Evolutionary conservation across 75 land plant species (phyloP), one percentile per base, ranked within the genome.

Genomic region (Cunninghamia lanceolata): DNA sequence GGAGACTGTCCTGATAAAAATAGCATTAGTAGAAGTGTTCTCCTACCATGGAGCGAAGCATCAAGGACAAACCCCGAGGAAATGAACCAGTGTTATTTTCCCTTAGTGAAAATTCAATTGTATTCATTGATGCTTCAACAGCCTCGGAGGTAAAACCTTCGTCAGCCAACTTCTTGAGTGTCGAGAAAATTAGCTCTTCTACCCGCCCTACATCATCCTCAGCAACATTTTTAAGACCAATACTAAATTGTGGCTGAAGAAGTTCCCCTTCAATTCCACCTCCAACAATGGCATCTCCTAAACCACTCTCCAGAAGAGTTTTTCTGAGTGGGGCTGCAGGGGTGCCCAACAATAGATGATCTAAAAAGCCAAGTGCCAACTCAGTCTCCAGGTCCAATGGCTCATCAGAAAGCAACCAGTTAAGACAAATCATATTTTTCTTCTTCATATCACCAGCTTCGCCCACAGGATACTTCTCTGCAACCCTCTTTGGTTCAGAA

Each of bases 11-110:
- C 3, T 11, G 50, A 43, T 43, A 80, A 42, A 43, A 43, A 25
- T 42, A n/a, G 46, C 14, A 42, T 45, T 35, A 52, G 42, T 15
- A 35, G 3, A 70, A 77, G 59, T 16, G 11, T 82, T 86, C 88
- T 91, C 92, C 47, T 82, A 92, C 99, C 90, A 97, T 94, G 50
- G 99, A 95, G 15, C 99, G 95, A 89, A 98, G 97, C 99, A 98
- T 98, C 89, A 98, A 82, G 21, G 99, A 97, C 56, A 98, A 89
- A 56, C 99, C 99, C 83, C 99, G 92, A 50, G 99, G 99, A 75
- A 93, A 98, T 84, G 99, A 96, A 32, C 99, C 99, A 45, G 99
- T 98, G 84, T 98, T 98, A 87, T 98, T 98, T 86, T 98, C 99
- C 85, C 99, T 86, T 50, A 98, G 92, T n/a, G 99, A 96, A 85